phyloP scores from a whole-genome alignment of 75 land plant species.

The Selaginella tamariscina region DNA sequence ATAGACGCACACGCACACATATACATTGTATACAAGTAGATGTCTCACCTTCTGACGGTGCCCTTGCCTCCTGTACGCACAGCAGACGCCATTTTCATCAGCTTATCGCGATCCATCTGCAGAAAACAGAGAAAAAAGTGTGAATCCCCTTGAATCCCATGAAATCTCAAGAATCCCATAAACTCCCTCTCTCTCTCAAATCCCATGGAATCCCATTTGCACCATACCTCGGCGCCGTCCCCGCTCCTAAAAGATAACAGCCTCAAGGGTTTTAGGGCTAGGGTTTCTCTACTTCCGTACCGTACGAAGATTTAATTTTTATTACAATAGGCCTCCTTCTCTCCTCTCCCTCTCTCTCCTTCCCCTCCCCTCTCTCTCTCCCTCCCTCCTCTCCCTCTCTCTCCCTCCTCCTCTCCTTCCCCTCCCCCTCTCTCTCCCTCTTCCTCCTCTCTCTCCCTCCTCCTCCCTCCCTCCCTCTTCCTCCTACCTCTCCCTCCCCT shows the following conservation, averaged over 20 bases:
- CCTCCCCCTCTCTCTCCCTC: neutral
- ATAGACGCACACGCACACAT: too few relatives aligned
- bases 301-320: neutral
- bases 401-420: neutral
- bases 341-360: neutral
- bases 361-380: neutral
- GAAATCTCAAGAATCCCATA: too few relatives aligned
- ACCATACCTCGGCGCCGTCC: neutral
- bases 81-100: conserved; percentile 7
- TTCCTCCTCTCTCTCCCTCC: neutral
- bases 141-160: too few relatives aligned
- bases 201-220: neutral
- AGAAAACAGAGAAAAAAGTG: too few relatives aligned
- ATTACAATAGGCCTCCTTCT: neutral
- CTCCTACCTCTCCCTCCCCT: neutral
- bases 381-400: neutral
- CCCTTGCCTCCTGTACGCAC: conserved; percentile 12
- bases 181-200: neutral
- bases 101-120: conserved; percentile 11
- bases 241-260: neutral
- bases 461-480: neutral
- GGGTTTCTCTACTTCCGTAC: neutral
- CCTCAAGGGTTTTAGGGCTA: neutral
- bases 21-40: too few relatives aligned
- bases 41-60: conserved; percentile 10